A percentile compares a stretch with the other conserved stretches of the same genome.
These are phyloP conservation scores for Acacia pycnantha DNA, from an alignment of 331 rosid genomes.

Conservation along the genomic window DNA sequence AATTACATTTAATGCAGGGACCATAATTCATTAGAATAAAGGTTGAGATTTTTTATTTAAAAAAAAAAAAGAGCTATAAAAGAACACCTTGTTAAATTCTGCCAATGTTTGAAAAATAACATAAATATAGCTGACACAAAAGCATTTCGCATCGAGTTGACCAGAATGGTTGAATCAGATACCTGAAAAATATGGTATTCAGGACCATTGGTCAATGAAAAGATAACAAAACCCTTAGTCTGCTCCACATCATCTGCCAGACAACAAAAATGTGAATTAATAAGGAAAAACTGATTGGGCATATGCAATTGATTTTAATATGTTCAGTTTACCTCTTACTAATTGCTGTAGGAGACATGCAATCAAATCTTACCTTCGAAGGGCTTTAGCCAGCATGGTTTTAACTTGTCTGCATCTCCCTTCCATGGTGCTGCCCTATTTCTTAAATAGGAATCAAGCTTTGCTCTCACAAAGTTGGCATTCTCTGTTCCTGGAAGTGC, in stretches of 20 bases:
- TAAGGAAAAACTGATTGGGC: not conserved
- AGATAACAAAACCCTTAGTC: conserved; percentile 77
- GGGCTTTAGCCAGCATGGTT: conserved; percentile 83
- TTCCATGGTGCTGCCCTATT: conserved; percentile 62
- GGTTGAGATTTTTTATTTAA: not conserved
- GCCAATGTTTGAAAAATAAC: conserved; percentile 2
- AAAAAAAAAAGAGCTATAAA: not conserved
- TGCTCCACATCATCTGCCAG: conserved; percentile 63
- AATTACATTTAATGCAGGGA: conserved; percentile 6
- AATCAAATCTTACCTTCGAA: conserved; percentile 49
- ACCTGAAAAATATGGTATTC: conserved; percentile 98
- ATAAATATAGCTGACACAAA: not conserved
- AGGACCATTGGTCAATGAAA: conserved; percentile 92
- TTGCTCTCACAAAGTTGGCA: conserved; percentile 39
- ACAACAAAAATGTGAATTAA: conserved; percentile 24
- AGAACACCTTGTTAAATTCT: not conserved
- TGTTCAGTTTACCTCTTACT: not conserved
- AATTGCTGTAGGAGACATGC: not conserved
- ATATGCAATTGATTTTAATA: not conserved
- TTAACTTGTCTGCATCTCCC: conserved; percentile 58
- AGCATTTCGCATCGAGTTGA: conserved; percentile 17
- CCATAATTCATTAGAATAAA: not conserved
- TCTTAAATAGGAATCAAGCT: conserved; percentile 43
- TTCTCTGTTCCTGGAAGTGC: conserved; percentile 64
- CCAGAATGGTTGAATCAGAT: conserved; percentile 19